Evolutionary conservation across 805 yeast genomes (phyloP).

Genomic region (Candida corydali): DNA sequence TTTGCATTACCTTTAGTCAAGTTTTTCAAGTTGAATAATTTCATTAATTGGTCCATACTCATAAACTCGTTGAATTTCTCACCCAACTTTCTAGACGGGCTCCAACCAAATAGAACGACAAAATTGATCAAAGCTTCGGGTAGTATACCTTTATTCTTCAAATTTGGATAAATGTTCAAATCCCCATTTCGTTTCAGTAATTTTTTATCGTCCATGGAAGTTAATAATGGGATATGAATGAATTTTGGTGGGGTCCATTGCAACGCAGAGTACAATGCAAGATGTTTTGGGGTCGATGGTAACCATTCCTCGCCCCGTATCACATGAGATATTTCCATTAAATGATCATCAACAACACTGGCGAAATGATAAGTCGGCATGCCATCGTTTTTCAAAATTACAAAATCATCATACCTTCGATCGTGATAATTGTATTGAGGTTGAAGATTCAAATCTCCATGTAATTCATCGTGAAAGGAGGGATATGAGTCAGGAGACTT

Average conservation of each 20-base stretch:
- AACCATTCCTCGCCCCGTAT: conserved; percentile 98
- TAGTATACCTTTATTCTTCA: conserved; percentile 58
- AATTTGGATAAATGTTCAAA: conserved; percentile 53
- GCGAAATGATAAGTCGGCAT: conserved; percentile 97
- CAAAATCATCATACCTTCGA: conserved; percentile 83
- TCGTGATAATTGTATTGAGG: conserved; percentile 72
- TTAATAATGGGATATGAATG: conserved; percentile 86
- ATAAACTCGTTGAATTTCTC: conserved; percentile 50
- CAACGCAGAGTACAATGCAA: conserved; percentile 80
- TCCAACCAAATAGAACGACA: conserved; percentile 91
- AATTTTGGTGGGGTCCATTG: conserved; percentile 81
- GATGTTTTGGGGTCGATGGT: conserved; percentile 91
- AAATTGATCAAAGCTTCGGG: conserved; percentile 89
- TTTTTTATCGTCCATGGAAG: conserved; percentile 69
- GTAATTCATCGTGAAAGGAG: conserved; percentile 65
- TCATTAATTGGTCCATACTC: conserved; percentile 47
- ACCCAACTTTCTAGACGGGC: conserved; percentile 62
- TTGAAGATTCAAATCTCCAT: conserved; percentile 72
- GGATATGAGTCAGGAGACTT: conserved; percentile 73
- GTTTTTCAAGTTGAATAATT: conserved; percentile 59
- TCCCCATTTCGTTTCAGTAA: conserved; percentile 85
- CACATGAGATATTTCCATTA: conserved; percentile 91
- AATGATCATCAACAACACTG: conserved; percentile 89
- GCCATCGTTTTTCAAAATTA: conserved; percentile 87
- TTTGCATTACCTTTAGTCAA: conserved; percentile 93